A percentile compares a stretch with the other conserved stretches of the same genome.
These are phyloP conservation scores for Flueggea neowawraea DNA, from an alignment of 441 rosid genomes.

Conservation along the genomic window DNA sequence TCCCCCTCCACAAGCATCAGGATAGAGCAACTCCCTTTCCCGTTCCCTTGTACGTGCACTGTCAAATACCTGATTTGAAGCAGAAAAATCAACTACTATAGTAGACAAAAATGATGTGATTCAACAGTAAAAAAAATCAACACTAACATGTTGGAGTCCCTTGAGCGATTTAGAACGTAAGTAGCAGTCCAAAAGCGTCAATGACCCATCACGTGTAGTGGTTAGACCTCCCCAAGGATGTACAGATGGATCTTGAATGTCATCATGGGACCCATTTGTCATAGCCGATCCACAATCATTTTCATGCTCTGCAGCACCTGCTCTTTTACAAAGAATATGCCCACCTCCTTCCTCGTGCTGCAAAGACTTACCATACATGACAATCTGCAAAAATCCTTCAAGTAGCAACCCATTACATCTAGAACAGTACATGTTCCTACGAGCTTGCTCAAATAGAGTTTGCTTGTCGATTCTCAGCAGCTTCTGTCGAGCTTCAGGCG, in stretches of 20 bases:
- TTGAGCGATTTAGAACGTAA: constrained; percentile 62
- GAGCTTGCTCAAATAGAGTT: constrained; percentile 86
- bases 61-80: constrained; percentile 75
- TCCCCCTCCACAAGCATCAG: constrained; percentile 99
- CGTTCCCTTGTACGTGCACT: constrained; percentile 91
- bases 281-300: constrained; percentile 30
- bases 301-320: constrained; percentile 37
- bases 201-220: constrained; percentile 71
- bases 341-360: constrained; percentile 50
- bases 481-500: constrained; percentile 59
- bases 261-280: constrained; percentile 33
- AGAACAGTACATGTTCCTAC: constrained; percentile 91
- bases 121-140: not conserved
- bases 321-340: constrained; percentile 28
- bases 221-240: constrained; percentile 97
- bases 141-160: constrained; percentile 76
- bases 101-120: not conserved
- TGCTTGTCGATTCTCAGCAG: constrained; percentile 86
- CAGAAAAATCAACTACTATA: constrained; percentile 26
- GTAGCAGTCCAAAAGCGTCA: constrained; percentile 83
- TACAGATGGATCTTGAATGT: constrained; percentile 75
- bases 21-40: constrained; percentile 87
- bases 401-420: constrained; percentile 91
- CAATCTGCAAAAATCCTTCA: constrained; percentile 86
- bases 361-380: constrained; percentile 78